Conservation (phyloP, 805 yeast species). For the Myxozyma neglecta region DNA sequence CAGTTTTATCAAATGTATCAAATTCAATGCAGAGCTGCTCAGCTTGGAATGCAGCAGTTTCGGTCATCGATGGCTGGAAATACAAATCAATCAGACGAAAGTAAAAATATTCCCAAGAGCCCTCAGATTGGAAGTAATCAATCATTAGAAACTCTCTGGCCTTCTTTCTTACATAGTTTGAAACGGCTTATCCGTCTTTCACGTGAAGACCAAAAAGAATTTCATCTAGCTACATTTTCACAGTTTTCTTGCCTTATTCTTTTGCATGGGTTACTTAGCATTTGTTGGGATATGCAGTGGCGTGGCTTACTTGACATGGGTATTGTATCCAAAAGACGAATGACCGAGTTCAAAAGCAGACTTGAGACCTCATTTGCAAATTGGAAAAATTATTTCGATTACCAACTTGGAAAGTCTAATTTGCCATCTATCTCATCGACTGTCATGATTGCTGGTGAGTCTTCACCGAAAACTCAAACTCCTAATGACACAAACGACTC, state of each 20-base stretch:
- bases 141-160: conserved; percentile 18
- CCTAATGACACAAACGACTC: not conserved
- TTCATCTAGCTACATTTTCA: conserved; percentile 32
- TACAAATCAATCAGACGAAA: not conserved
- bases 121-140: not conserved
- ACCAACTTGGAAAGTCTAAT: conserved; percentile 37
- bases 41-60: conserved; percentile 13
- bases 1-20: conserved; percentile 24
- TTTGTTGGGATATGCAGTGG: conserved; percentile 42
- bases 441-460: conserved; percentile 15
- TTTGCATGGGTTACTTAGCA: conserved; percentile 43
- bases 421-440: conserved; percentile 27
- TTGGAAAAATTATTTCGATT: conserved; percentile 45
- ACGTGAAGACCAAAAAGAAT: conserved; percentile 20
- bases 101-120: not conserved
- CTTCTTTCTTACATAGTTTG: conserved; percentile 27
- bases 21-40: conserved; percentile 19
- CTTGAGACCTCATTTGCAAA: conserved; percentile 41
- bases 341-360: conserved; percentile 39
- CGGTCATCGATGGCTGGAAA: not conserved
- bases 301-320: conserved; percentile 42
- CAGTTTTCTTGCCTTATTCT: conserved; percentile 44
- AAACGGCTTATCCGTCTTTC: conserved; percentile 28
- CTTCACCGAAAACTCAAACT: not conserved
- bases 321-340: conserved; percentile 40